These are phyloP conservation scores for Fraxinus pennsylvanica DNA, from an alignment of 257 asterid genomes.

Conservation along the genomic window DNA sequence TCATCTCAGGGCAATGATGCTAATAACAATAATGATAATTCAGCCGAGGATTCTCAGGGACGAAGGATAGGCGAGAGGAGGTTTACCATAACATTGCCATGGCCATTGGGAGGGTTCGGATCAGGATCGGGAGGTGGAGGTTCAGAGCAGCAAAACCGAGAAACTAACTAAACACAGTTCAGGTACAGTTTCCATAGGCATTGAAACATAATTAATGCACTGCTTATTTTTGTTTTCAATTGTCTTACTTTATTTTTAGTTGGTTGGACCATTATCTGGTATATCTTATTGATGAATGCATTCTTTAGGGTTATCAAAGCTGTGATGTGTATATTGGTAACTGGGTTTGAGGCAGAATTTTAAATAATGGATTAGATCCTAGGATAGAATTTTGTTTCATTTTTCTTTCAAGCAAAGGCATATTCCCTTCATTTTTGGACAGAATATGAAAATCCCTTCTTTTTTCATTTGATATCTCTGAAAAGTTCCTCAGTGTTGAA, in stretches of 20 bases:
- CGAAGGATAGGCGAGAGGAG: constrained; percentile 39
- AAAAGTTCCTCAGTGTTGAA: background rate
- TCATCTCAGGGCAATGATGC: constrained; percentile 23
- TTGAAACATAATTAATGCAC: background rate
- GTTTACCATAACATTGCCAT: constrained; percentile 45
- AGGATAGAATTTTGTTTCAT: background rate
- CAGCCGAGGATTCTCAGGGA: constrained; percentile 33
- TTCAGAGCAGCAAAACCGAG: constrained; percentile 35
- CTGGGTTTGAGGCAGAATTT: background rate
- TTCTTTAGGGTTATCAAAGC: background rate
- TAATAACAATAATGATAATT: constrained; percentile 12
- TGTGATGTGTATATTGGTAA: constrained; percentile 8
- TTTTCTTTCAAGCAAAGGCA: too few relatives aligned
- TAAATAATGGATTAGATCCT: background rate
- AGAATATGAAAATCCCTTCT: too few relatives aligned
- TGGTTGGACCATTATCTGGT: constrained; percentile 3
- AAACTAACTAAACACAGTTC: constrained; percentile 24
- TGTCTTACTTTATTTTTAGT: background rate
- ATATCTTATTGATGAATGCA: constrained; percentile 12
- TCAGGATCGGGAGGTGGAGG: constrained; percentile 48
- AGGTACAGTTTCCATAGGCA: constrained; percentile 16
- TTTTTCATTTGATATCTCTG: too few relatives aligned
- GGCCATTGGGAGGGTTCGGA: constrained; percentile 48
- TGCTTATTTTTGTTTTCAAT: background rate
- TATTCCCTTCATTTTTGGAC: too few relatives aligned